Conservation (phyloP, 2,329 filamentous ascomycete genomes). For the Apiospora rasikravindrae region DNA sequence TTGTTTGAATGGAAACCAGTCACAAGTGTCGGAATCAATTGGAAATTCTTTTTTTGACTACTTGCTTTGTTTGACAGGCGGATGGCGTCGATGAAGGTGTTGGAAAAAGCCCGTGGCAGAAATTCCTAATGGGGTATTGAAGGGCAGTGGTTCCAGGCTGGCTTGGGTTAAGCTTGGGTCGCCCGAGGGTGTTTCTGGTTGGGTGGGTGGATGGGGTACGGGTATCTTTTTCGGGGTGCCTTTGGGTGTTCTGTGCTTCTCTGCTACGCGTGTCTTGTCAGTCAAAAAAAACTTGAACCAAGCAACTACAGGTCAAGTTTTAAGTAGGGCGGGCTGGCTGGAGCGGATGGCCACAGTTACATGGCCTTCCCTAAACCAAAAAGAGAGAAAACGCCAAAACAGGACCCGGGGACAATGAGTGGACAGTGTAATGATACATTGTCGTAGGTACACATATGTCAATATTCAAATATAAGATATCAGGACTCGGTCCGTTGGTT, state of each 20-base stretch:
- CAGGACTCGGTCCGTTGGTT: neutral
- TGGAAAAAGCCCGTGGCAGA: conserved; percentile 10
- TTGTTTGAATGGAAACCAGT: neutral
- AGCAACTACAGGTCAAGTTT: conserved; percentile 6
- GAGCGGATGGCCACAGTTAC: conserved; percentile 17
- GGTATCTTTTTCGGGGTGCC: neutral
- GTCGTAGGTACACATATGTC: neutral
- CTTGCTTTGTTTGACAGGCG: conserved; percentile 16
- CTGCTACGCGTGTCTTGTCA: conserved; percentile 9
- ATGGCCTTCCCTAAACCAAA: conserved; percentile 16
- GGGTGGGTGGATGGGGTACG: conserved; percentile 13
- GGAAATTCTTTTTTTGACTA: conserved; percentile 11
- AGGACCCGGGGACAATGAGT: neutral
- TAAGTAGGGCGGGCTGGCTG: conserved; percentile 11
- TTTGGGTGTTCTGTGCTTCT: conserved; percentile 18
- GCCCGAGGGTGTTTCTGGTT: neutral
- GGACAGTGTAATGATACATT: conserved; percentile 12
- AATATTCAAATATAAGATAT: neutral
- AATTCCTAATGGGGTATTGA: conserved; percentile 20
- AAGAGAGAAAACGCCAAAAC: conserved; percentile 18
- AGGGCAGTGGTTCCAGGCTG: conserved; percentile 16
- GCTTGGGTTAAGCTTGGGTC: conserved; percentile 20
- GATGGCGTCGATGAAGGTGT: conserved; percentile 14
- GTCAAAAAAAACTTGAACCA: neutral
- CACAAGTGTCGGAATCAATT: neutral